phyloP scores from a whole-genome alignment of 305 asterid species.

The Fraxinus angustifolia region DNA sequence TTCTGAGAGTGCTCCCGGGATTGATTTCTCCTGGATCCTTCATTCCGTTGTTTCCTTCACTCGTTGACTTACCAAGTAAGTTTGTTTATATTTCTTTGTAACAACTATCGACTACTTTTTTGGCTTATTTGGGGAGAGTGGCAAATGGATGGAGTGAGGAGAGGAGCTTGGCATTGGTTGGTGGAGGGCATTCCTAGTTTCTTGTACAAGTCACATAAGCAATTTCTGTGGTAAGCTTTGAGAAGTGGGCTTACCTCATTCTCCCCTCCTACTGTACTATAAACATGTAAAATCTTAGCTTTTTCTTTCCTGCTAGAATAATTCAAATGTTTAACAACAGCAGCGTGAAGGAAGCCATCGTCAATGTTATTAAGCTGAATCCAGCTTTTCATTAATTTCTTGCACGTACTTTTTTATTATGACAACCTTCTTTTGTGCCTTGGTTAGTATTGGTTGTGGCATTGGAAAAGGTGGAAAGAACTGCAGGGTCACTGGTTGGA shows the following conservation, averaged over 20 bases:
- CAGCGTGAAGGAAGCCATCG: slow-evolving; percentile 1
- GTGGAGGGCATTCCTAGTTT: slow-evolving; percentile 4
- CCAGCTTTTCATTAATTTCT: slow-evolving; percentile 2
- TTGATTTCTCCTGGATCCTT: slow-evolving; percentile 80
- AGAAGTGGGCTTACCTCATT: neutral
- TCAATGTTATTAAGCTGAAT: slow-evolving; percentile 16
- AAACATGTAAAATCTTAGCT: slow-evolving; percentile 5
- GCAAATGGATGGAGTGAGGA: neutral
- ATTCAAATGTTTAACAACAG: neutral
- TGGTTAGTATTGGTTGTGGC: slow-evolving; percentile 83
- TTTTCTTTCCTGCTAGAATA: slow-evolving; percentile 18
- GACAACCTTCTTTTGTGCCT: slow-evolving; percentile 24
- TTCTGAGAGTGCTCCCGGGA: slow-evolving; percentile 51
- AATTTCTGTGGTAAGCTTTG: neutral
- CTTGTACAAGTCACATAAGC: neutral
- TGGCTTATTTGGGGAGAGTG: slow-evolving; percentile 5
- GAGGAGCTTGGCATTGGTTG: neutral
- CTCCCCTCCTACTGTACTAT: slow-evolving; percentile 8
- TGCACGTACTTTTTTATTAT: slow-evolving; percentile 15
- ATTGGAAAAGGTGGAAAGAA: slow-evolving; percentile 80
- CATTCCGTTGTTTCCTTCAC: slow-evolving; percentile 70
- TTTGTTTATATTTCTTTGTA: slow-evolving; percentile 22
- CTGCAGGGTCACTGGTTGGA: slow-evolving; percentile 88
- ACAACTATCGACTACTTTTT: neutral
- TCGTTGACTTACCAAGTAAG: slow-evolving; percentile 86